These are phyloP conservation scores for Fusarium nurragi DNA, from an alignment of 2,329 filamentous ascomycete genomes.

Conservation along the genomic window DNA sequence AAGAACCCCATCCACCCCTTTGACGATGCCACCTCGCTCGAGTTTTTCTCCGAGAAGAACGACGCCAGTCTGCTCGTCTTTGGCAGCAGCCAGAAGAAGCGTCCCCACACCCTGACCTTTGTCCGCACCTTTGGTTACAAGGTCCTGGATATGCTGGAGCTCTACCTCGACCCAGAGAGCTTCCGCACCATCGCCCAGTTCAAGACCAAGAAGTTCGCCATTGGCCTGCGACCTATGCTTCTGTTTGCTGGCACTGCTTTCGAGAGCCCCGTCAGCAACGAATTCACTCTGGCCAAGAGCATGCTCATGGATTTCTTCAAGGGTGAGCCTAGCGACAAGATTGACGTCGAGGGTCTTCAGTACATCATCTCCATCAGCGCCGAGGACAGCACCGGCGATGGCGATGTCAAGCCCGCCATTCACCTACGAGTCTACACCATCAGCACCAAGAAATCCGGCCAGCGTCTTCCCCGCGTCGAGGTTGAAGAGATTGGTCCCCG, in stretches of 20 bases:
- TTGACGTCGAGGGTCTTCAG: slow-evolving; percentile 95
- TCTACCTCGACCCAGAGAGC: slow-evolving; percentile 79
- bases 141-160: slow-evolving; percentile 93
- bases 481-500: slow-evolving; percentile 95
- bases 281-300: slow-evolving; percentile 87
- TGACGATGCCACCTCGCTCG: slow-evolving; percentile 84
- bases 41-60: slow-evolving; percentile 98
- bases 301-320: slow-evolving; percentile 92
- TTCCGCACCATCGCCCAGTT: slow-evolving; percentile 78
- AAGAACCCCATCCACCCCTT: slow-evolving; percentile 97
- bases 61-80: slow-evolving; percentile 88
- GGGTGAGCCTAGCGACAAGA: slow-evolving; percentile 76
- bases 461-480: slow-evolving; percentile 88
- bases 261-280: slow-evolving; percentile 80
- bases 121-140: slow-evolving; percentile 85
- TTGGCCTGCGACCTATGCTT: slow-evolving; percentile 89
- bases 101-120: slow-evolving; percentile 89
- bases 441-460: slow-evolving; percentile 84
- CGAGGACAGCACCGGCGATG: slow-evolving; percentile 64
- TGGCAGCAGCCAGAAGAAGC: slow-evolving; percentile 88
- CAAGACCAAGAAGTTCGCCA: slow-evolving; percentile 77
- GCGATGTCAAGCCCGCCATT: slow-evolving; percentile 63
- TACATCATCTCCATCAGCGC: slow-evolving; percentile 87
- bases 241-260: slow-evolving; percentile 91
- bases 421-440: slow-evolving; percentile 86